phyloP scores from a whole-genome alignment of 2,329 filamentous ascomycete species.

The Dothistroma septosporum region DNA sequence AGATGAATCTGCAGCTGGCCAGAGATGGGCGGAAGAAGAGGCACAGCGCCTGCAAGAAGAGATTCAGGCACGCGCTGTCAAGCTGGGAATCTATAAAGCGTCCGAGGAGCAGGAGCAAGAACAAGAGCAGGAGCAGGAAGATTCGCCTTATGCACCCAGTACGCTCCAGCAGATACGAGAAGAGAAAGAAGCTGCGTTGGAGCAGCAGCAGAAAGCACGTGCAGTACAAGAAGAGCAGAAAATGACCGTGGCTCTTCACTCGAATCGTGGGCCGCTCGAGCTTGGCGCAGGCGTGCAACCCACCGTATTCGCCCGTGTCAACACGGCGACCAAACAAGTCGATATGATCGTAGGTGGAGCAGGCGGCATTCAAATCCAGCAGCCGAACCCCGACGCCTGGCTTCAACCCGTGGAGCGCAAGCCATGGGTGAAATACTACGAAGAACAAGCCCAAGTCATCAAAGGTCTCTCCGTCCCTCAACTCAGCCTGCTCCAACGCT shows the following conservation, averaged over 20 bases:
- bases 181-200: constrained; percentile 30
- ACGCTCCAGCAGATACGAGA: constrained; percentile 27
- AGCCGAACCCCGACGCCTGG: constrained; percentile 24
- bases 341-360: neutral
- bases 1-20: constrained; percentile 34
- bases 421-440: constrained; percentile 37
- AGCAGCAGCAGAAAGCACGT: constrained; percentile 26
- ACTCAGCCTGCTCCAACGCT: constrained; percentile 37
- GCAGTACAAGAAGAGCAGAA: constrained; percentile 17
- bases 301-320: constrained; percentile 1
- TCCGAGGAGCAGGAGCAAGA: constrained; percentile 10
- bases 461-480: constrained; percentile 32
- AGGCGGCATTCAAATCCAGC: constrained; percentile 21
- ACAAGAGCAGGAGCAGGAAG: constrained; percentile 21
- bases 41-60: constrained; percentile 28
- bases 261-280: constrained; percentile 30
- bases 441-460: constrained; percentile 34
- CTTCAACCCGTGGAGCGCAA: constrained; percentile 31
- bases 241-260: constrained; percentile 20
- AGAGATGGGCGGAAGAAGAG: constrained; percentile 35
- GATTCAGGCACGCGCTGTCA: constrained; percentile 31
- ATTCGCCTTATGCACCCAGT: constrained; percentile 14
- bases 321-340: neutral
- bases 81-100: constrained; percentile 35
- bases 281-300: constrained; percentile 32